Percentiles rank a stretch among this genome's conserved stretches.
Conservation (phyloP, 163 green algal species). For the Chlamydomonas reinhardtii region DNA sequence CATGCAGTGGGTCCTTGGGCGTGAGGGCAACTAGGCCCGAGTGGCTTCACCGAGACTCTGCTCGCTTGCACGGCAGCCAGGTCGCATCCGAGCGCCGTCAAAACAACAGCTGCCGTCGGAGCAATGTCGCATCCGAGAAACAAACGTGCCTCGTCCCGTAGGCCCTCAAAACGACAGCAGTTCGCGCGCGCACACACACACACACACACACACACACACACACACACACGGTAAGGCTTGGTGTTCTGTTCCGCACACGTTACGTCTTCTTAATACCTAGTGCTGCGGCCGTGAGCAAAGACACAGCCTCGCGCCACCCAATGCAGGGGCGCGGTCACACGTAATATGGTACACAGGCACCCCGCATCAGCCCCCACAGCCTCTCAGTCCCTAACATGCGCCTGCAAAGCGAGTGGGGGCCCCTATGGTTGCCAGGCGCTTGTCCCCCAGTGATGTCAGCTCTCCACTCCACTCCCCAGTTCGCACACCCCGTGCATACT, state of each 20-base stretch:
- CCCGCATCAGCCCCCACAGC: too few relatives aligned
- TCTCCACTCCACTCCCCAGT: too few relatives aligned
- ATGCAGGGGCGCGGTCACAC: too few relatives aligned
- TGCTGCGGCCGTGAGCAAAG: too few relatives aligned
- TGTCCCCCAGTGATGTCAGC: too few relatives aligned
- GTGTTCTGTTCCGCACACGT: neutral
- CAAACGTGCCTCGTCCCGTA: constrained; percentile 22
- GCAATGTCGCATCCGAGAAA: constrained; percentile 21
- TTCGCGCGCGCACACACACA: neutral
- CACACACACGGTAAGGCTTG: neutral
- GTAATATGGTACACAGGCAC: too few relatives aligned
- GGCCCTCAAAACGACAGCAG: constrained; percentile 17
- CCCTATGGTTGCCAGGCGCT: too few relatives aligned
- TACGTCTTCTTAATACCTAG: neutral
- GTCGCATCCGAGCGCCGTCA: constrained; percentile 21
- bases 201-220: neutral
- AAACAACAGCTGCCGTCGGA: constrained; percentile 19
- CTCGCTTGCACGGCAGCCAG: constrained; percentile 21
- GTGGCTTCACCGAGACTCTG: constrained; percentile 20
- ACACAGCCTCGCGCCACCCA: too few relatives aligned
- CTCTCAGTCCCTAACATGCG: too few relatives aligned
- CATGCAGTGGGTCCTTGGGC: constrained; percentile 11
- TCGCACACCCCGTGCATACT: too few relatives aligned
- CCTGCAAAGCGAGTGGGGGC: too few relatives aligned
- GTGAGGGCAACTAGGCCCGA: constrained; percentile 16